Evolutionary conservation across 208 protist species (phyloP).

Genomic region (Giardia duodenalis): DNA sequence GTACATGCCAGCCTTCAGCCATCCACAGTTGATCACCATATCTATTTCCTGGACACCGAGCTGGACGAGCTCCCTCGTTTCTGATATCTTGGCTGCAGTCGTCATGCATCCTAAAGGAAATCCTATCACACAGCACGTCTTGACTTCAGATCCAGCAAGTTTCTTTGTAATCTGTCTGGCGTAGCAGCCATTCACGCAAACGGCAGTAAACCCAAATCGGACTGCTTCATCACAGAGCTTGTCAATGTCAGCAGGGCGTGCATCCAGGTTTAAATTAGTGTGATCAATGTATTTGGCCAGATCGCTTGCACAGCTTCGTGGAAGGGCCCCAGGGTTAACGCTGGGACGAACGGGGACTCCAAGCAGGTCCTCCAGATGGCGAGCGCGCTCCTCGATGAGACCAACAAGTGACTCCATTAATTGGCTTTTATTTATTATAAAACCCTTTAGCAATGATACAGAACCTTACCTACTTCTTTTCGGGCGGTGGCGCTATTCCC

Average conservation of each 20-base stretch:
- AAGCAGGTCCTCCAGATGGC: not conserved
- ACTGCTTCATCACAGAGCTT: constrained; percentile 64
- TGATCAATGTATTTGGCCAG: constrained; percentile 18
- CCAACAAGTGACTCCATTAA: not conserved
- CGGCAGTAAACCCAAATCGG: constrained; percentile 59
- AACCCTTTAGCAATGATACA: not conserved
- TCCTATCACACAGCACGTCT: constrained; percentile 57
- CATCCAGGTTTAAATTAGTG: constrained; percentile 4
- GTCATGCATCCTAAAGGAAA: constrained; percentile 71
- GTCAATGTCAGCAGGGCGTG: not conserved
- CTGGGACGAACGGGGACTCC: not conserved
- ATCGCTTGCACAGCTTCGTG: not conserved
- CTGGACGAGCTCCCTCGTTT: constrained; percentile 55
- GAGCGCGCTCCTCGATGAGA: not conserved
- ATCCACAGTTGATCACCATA: constrained; percentile 74
- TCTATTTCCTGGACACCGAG: constrained; percentile 70
- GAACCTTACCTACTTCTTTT: not conserved
- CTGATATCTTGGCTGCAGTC: constrained; percentile 58
- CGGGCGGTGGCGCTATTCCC: not conserved
- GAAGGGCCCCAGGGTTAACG: not conserved
- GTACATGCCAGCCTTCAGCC: constrained; percentile 62
- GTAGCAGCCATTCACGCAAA: constrained; percentile 69
- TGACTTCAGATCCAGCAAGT: constrained; percentile 52
- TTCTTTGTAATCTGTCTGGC: constrained; percentile 50
- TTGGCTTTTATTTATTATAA: not conserved